A percentile compares a stretch with the other conserved stretches of the same genome.
These are phyloP conservation scores for Paramecium sonneborni DNA, from an alignment of 73 alveolate genomes.

Conservation along the genomic window DNA sequence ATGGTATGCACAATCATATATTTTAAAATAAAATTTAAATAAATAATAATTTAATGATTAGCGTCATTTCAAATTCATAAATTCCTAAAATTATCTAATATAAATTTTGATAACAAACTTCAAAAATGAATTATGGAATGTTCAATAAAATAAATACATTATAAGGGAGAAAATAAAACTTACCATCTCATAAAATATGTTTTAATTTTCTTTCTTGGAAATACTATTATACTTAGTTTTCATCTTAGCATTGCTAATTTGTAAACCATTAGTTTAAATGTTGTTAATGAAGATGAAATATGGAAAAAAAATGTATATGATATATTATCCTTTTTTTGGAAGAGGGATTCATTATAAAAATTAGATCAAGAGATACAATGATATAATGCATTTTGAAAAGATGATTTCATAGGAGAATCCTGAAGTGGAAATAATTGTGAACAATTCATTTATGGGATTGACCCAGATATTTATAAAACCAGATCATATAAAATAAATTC, in stretches of 20 bases:
- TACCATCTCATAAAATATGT: neutral
- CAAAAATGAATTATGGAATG: no score
- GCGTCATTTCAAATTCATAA: no score
- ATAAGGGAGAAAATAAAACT: neutral
- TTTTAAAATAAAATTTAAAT: no score
- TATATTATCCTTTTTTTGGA: slow-evolving; percentile 24
- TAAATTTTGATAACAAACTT: no score
- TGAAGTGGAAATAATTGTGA: neutral
- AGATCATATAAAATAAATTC: slow-evolving; percentile 6
- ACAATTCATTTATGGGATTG: neutral
- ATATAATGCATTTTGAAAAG: neutral
- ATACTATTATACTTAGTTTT: neutral
- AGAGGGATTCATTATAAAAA: neutral
- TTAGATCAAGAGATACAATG: neutral
- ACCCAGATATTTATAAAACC: neutral
- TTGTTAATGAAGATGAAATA: neutral
- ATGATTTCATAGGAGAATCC: neutral
- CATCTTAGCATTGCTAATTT: neutral
- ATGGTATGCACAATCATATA: no score
- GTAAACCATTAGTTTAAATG: slow-evolving; percentile 14
- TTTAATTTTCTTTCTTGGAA: neutral
- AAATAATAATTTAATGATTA: no score
- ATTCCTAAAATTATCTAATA: no score
- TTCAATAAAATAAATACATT: no score
- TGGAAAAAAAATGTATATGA: neutral